Evolutionary conservation across 805 yeast genomes (phyloP).

Genomic region (Starmerella bacillaris): DNA sequence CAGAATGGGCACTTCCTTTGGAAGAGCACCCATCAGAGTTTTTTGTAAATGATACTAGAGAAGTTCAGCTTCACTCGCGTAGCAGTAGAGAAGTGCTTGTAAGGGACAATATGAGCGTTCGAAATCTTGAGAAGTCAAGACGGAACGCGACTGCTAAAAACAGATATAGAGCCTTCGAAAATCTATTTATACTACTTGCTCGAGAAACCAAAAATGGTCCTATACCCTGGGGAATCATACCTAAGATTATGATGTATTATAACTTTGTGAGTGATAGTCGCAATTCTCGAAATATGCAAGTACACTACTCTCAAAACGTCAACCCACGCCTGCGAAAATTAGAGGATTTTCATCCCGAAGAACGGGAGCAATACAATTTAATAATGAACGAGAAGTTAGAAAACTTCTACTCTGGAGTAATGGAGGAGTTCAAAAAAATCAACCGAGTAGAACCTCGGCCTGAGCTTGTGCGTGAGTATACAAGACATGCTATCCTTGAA

Average conservation of each 20-base stretch:
- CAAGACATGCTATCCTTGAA: neutral
- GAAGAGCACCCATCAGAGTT: no score
- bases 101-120: no score
- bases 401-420: constrained; percentile 3
- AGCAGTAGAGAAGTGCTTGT: no score
- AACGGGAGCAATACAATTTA: neutral
- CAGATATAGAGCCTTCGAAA: constrained; percentile 4
- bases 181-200: constrained; percentile 1
- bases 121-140: no score
- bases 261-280: constrained; percentile 1
- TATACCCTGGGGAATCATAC: constrained; percentile 3
- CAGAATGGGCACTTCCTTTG: no score
- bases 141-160: constrained; percentile 1
- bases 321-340: neutral
- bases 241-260: neutral
- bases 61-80: no score
- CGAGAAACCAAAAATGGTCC: neutral
- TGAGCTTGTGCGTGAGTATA: neutral
- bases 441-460: neutral
- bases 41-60: no score
- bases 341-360: neutral
- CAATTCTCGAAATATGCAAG: constrained; percentile 8
- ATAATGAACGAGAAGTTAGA: neutral
- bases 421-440: constrained; percentile 2
- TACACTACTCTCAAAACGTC: constrained; percentile 9